Base-by-base conservation (phyloP, 768 basidiomycete genomes). In the Lactarius trivialis region DNA sequence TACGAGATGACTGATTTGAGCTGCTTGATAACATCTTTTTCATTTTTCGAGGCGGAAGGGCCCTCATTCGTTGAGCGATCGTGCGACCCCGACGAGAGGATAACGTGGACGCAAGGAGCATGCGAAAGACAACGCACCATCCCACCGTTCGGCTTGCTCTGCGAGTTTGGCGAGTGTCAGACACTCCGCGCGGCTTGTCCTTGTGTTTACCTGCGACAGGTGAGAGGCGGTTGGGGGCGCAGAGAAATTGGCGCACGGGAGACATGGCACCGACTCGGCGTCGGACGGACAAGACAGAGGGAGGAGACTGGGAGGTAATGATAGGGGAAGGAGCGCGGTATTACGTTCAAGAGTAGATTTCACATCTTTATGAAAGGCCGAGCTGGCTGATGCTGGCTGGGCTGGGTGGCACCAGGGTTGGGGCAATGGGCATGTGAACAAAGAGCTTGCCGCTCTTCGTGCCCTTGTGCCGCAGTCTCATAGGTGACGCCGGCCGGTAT, bases 91-190 rank as follows among this genome's bases (percentile, higher is more conserved):
- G 39, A 37, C 14, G 15, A 36, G n/a, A 45, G n/a, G 26, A 32
- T 17, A 30, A 21, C 26, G 24, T 14, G 2, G 12, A 3, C 7
- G 0, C 39, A 15, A 54, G 59, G 28, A 5, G 34, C 52, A 17
- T 7, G 24, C 6, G 30, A 4, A 21, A 19, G 2, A n/a, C 2
- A 43, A 63, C 76, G 56, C 61, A 92, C 92, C 92, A 77, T 90
- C 85, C 72, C 92, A 92, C 56, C 92, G 88, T 73, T 92, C 91
- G 37, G 92, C 90, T 76, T 93, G 88, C 71, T 89, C 89, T 51
- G 89, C 88, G 61, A 93, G 81, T 76, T 89, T 91, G 64, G 91
- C 91, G 68, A 93, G 79, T 73, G 80, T 77, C 50, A 82, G 71
- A 60, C 75, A 74, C 65, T 83, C 79, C 28, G 51, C 36, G 65